A percentile compares a stretch with the other conserved stretches of the same genome.
These are phyloP conservation scores for Aspergillus versicolor DNA, from an alignment of 2,329 filamentous ascomycete genomes.

Conservation along the genomic window DNA sequence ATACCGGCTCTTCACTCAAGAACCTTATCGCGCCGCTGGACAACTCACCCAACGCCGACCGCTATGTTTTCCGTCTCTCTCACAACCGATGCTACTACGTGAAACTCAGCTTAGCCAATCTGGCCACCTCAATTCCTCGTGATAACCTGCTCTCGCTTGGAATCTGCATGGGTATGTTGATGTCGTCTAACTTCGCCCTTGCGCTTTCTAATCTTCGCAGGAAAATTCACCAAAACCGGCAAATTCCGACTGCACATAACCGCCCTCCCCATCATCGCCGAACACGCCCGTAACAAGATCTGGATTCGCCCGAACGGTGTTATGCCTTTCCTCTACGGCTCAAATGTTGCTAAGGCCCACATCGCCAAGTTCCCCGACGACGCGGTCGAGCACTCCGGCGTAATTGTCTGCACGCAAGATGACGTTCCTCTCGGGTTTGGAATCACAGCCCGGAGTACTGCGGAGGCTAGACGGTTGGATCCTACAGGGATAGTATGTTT, in stretches of 20 bases:
- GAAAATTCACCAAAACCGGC: slow-evolving; percentile 86
- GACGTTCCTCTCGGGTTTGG: slow-evolving; percentile 86
- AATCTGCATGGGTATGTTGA: slow-evolving; percentile 67
- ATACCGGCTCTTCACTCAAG: slow-evolving; percentile 83
- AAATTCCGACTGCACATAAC: slow-evolving; percentile 96
- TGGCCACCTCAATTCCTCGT: slow-evolving; percentile 81
- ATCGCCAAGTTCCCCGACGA: slow-evolving; percentile 86
- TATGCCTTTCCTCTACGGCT: slow-evolving; percentile 96
- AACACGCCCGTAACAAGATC: slow-evolving; percentile 92
- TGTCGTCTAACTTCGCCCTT: not conserved
- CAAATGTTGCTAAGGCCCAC: slow-evolving; percentile 81
- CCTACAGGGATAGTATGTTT: slow-evolving; percentile 89
- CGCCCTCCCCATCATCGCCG: slow-evolving; percentile 81
- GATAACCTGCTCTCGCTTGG: slow-evolving; percentile 84
- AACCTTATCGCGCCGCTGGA: slow-evolving; percentile 74
- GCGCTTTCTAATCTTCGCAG: not conserved
- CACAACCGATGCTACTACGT: slow-evolving; percentile 89
- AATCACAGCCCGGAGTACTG: slow-evolving; percentile 81
- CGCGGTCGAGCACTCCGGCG: slow-evolving; percentile 87
- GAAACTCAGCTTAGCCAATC: slow-evolving; percentile 81
- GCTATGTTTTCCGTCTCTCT: slow-evolving; percentile 82
- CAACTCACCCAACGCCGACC: slow-evolving; percentile 66
- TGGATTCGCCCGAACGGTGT: slow-evolving; percentile 96
- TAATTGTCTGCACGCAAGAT: slow-evolving; percentile 87
- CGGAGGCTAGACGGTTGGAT: slow-evolving; percentile 78